Evolutionary conservation across 768 basidiomycete genomes (phyloP), one percentile per base, ranked within the genome.

Genomic region (Clavaria fumosa): DNA sequence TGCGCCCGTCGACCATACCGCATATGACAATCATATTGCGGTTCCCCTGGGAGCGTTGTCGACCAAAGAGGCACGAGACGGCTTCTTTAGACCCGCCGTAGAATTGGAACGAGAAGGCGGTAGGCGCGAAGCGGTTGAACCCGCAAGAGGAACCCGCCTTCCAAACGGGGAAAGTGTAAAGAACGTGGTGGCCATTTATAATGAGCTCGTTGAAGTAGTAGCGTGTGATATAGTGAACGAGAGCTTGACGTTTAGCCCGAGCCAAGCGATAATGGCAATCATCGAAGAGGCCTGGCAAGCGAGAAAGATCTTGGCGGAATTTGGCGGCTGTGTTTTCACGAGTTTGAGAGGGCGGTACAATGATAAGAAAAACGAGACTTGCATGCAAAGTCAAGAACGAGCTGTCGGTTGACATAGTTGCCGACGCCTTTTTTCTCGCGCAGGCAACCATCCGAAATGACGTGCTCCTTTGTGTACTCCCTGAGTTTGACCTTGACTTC

Each of bases 351-450:
- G 11, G 15, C 27, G 26, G 18, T 21, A 15, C 3, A 6, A 34
- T 10, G 22, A n/a, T n/a, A 18, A 21, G 12, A 19, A 28, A 34
- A 31, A 31, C 22, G 7, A 21, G 31, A 36, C 47, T 7, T 41
- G 46, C 47, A 38, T 11, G 14, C 38, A 31, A 48, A 41, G 36
- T 48, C 47, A 18, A 48, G 39, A 26, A 35, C 23, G 15, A 46
- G 35, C 35, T 46, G 47, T 7, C 34, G 21, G 27, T 40, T 30
- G 5, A 31, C 37, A 7, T 31, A 35, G 11, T 41, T 17, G 20
- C 36, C 45, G 23, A 38, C 37, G 21, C 28, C 32, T 15, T 39
- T 31, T 24, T 32, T 11, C 22, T 28, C 34, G 27, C 34, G 23
- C 36, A 45, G 18, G 43, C 40, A 34, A 39, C 42, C 6, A 28